These are phyloP conservation scores for Lactarius tabidus DNA, from an alignment of 768 basidiomycete genomes.

Conservation along the genomic window DNA sequence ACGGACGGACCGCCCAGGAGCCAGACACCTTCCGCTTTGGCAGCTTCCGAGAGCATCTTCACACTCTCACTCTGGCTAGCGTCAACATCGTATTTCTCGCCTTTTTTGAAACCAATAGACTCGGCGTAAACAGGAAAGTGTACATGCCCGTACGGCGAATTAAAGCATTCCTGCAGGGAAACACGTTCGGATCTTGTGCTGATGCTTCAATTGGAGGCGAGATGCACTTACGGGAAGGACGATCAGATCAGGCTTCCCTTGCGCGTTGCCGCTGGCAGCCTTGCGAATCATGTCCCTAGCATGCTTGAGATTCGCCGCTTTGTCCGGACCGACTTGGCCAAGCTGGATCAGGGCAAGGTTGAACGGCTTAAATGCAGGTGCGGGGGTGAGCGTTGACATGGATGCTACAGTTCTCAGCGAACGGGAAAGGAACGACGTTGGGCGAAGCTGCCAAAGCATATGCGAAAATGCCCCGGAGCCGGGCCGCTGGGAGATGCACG, in stretches of 20 bases:
- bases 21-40: conserved; percentile 78
- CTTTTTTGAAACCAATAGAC: conserved; percentile 59
- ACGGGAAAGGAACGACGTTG: not conserved
- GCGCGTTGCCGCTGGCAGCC: conserved; percentile 45
- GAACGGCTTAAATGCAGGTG: conserved; percentile 61
- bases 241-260: conserved; percentile 69
- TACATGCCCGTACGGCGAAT: conserved; percentile 75
- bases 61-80: conserved; percentile 69
- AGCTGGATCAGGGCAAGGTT: conserved; percentile 88
- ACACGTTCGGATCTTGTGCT: not conserved
- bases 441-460: conserved; percentile 11
- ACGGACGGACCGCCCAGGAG: conserved; percentile 80
- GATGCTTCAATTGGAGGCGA: conserved; percentile 29
- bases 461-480: not conserved
- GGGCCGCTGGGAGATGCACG: not conserved
- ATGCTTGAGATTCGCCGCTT: conserved; percentile 75
- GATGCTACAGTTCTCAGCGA: not conserved
- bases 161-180: conserved; percentile 66
- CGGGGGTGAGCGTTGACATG: conserved; percentile 22
- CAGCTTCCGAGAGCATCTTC: conserved; percentile 73
- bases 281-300: conserved; percentile 76
- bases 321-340: conserved; percentile 66
- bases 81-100: conserved; percentile 52
- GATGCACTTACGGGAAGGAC: conserved; percentile 68
- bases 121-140: conserved; percentile 86